Conservation (phyloP, 106 monocot species). For the Apostasia ramifera region DNA sequence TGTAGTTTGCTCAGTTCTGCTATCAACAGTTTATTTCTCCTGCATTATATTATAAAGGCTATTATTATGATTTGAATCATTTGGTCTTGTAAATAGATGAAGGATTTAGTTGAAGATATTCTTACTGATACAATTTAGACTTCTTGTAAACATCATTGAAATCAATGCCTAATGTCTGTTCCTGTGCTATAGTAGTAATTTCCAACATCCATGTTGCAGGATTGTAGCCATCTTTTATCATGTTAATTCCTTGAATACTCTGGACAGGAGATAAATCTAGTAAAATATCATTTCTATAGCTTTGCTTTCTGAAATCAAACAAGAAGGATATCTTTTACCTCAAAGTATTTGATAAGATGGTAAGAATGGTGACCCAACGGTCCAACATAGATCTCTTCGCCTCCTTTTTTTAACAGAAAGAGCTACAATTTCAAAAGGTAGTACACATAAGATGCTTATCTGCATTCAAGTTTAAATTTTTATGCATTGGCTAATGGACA, state of each 20-base stretch:
- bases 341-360: constrained; percentile 14
- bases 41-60: not conserved
- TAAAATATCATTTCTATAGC: not conserved
- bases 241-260: not conserved
- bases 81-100: too few species aligned
- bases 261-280: not conserved
- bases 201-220: constrained; percentile 17
- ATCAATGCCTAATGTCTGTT: constrained; percentile 3
- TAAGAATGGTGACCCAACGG: constrained; percentile 14
- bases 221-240: constrained; percentile 12
- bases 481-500: too few species aligned
- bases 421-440: constrained; percentile 6
- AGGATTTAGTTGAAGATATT: not conserved
- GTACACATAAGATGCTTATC: too few species aligned
- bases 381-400: constrained; percentile 25
- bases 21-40: constrained; percentile 22
- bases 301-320: not conserved
- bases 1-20: constrained; percentile 11
- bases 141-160: constrained; percentile 17
- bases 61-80: not conserved
- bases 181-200: constrained; percentile 10
- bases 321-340: constrained; percentile 5
- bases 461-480: too few species aligned
- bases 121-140: constrained; percentile 16
- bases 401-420: constrained; percentile 16